Conservation (phyloP, 371 early-diverging fungal genomes). For the Catenaria anguillulae region DNA sequence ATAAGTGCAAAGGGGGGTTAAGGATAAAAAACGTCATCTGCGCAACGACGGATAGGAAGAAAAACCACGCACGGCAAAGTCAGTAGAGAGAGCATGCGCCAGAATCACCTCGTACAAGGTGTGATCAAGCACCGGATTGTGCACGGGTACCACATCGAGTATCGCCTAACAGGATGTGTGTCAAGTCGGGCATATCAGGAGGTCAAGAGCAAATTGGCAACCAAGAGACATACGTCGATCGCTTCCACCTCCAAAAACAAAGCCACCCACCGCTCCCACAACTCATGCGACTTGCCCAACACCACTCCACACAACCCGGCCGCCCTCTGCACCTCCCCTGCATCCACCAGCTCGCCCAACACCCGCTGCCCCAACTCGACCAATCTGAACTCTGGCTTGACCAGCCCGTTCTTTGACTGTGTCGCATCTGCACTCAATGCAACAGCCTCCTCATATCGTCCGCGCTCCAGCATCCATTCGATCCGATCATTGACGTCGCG, state of each 20-base stretch:
- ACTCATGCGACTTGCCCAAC: conserved; percentile 42
- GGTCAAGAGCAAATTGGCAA: too few relatives aligned
- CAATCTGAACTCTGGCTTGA: conserved; percentile 28
- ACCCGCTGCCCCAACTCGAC: conserved; percentile 73
- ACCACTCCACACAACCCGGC: conserved; percentile 54
- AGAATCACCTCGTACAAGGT: conserved; percentile 80
- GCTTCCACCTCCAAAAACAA: conserved; percentile 58
- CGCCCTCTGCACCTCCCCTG: conserved; percentile 52
- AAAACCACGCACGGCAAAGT: conserved; percentile 32
- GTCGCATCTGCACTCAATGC: conserved; percentile 21
- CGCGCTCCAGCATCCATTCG: conserved; percentile 70
- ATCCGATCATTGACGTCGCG: conserved; percentile 81
- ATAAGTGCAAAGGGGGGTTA: not conserved
- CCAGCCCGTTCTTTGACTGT: conserved; percentile 23
- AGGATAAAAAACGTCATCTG: not conserved
- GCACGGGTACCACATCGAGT: conserved; percentile 57
- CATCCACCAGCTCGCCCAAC: conserved; percentile 50
- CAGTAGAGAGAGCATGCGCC: conserved; percentile 33
- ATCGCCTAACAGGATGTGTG: conserved; percentile 48
- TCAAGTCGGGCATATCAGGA: too few relatives aligned
- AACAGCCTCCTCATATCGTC: conserved; percentile 65
- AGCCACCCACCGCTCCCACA: conserved; percentile 87
- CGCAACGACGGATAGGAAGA: not conserved
- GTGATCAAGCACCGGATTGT: conserved; percentile 54
- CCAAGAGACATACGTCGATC: conserved; percentile 31